Evolutionary conservation across 2,329 filamentous ascomycete species (phyloP), one percentile per base, ranked within the genome.

Genomic region (Fusarium sacchari): DNA sequence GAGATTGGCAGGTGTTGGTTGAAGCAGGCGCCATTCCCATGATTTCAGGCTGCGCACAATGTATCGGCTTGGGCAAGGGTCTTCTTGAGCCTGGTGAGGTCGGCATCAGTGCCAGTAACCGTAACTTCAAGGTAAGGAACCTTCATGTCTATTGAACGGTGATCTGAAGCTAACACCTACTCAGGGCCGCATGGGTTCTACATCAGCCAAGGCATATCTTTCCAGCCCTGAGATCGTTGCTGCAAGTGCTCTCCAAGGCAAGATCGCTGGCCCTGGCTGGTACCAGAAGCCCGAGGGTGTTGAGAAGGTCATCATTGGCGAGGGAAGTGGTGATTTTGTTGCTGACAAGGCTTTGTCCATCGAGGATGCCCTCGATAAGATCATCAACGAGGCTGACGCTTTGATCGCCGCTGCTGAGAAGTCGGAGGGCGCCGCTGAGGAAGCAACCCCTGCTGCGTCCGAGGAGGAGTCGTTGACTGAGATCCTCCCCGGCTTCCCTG

Each of bases 181-280:
- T 1, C 28, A 95, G 82, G 95, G 95, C 0, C 90, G 95, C 6
- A 97, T 98, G 93, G 95, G 95, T 28, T 69, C 76, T 3, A 60
- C 67, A 3, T 42, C 59, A 10, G 93, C 94, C 1, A 91, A 94
- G 78, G 94, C 94, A 0, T 98, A 97, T 80, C 90, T 98, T 2
- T 93, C 92, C 11, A 96, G 93, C 74, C 95, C 96, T 2, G 95
- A 98, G 79, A 92, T 97, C 6, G 96, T 98, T 2, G 96, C 96
- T 8, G 95, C 96, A 13, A 97, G 94, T 77, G 96, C 96, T 6
- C 83, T 98, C 1, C 78, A 86, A 22, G 93, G 93, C 18, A 88
- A 88, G 69, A 94, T 95, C 40, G 85, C 90, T 15, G 93, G 95
- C 0, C 93, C 96, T 2, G 94, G 93, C 30, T 91, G 88, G 87